Evolutionary conservation across 306 rosid genomes (phyloP), one percentile per base, ranked within the genome.

Genomic region (Abrus precatorius): DNA sequence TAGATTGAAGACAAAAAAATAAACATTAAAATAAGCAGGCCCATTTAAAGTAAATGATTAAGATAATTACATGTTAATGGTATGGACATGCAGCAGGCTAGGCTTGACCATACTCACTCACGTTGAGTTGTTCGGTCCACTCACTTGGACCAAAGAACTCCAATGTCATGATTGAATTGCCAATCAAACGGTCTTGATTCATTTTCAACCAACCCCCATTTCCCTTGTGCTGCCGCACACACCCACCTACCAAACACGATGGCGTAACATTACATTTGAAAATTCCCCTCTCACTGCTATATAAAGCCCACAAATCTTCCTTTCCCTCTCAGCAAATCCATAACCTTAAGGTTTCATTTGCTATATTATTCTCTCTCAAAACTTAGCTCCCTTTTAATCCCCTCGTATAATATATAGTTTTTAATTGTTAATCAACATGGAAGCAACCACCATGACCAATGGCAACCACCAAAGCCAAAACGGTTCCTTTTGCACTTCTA

Each of bases 401-500:
- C 44, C 36, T 6, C 72, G 7, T 2, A 0, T 10, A 47, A n/a
- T 5, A 29, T 32, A 7, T 32, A 28, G 3, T 38, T 73, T 60
- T 10, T 3, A 20, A 20, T 0, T 20, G 20, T 13, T 7, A 4
- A 28, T n/a, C 0, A 8, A 32, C 2, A 87, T 92, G 97, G 94
- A 78, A 72, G 7, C 84, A 71, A 62, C 30, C 27, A 61, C 50
- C 33, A 44, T 83, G 44, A 68, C 40, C 65, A 88, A 76, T 3
- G 69, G 76, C 49, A 28, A 79, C 72, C 50, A 73, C 60, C 73
- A 82, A 32, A 87, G 64, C 56, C 75, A 78, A n/a, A 80, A 82
- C 82, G 91, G 79, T 5, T 52, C 87, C 3, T 63, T 91, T 1
- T 92, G 96, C 74, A 11, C 54, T 43, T 7, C 36, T 6, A 14